Percentiles rank a stretch among this genome's conserved stretches.
Evolutionary conservation across 305 asterid genomes (phyloP).

Genomic region (Fraxinus nigra): DNA sequence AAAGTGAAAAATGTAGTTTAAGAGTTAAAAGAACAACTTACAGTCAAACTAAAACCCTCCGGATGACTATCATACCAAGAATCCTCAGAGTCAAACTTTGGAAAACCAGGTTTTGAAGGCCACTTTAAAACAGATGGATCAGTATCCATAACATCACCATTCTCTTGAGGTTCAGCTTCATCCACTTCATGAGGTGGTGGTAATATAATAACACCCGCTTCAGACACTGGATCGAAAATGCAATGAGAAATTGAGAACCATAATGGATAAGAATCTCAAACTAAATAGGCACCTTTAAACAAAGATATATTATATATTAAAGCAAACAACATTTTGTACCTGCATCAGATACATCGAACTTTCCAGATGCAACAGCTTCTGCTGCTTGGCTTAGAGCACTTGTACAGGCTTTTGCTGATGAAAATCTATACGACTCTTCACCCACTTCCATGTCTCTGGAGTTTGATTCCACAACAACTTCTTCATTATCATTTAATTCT

Average conservation of each 20-base stretch:
- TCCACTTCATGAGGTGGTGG: constrained; percentile 49
- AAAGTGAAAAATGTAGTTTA: constrained; percentile 13
- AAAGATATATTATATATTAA: background rate
- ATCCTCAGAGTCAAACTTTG: constrained; percentile 61
- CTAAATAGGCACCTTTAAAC: constrained; percentile 3
- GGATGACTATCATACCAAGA: constrained; percentile 85
- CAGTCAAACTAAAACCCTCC: constrained; percentile 64
- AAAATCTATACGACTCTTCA: constrained; percentile 47
- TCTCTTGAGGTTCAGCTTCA: constrained; percentile 36
- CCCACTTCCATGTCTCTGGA: constrained; percentile 32
- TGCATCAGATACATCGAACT: constrained; percentile 57
- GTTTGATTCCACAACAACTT: constrained; percentile 22
- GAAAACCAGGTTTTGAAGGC: constrained; percentile 65
- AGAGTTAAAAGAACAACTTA: constrained; percentile 39
- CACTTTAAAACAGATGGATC: constrained; percentile 53
- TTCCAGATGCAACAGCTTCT: constrained; percentile 75
- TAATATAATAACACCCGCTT: constrained; percentile 63
- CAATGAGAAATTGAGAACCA: constrained; percentile 31
- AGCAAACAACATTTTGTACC: constrained; percentile 39
- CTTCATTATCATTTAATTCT: constrained; percentile 33
- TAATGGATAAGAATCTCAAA: constrained; percentile 24
- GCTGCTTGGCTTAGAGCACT: constrained; percentile 68
- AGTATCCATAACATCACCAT: constrained; percentile 37
- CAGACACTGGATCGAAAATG: constrained; percentile 48
- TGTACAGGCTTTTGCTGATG: constrained; percentile 85